These are phyloP conservation scores for Ustilago loliicola DNA, from an alignment of 1,284 basidiomycete species.

Conservation along the genomic window DNA sequence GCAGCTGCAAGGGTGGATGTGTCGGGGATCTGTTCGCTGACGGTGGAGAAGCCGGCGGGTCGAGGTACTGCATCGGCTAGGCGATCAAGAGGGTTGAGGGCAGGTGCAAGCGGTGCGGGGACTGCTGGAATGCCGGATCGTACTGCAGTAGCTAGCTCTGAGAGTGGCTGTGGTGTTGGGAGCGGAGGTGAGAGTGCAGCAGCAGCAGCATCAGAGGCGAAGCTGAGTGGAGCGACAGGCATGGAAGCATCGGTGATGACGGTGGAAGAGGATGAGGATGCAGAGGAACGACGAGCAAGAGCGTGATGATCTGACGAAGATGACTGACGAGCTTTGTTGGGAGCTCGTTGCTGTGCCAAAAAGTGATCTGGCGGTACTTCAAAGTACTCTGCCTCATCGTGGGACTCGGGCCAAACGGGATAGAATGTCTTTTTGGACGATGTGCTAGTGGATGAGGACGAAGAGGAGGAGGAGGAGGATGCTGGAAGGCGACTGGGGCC, in stretches of 20 bases:
- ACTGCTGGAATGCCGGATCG: conserved; percentile 35
- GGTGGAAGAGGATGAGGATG: conserved; percentile 19
- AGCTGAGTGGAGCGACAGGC: conserved; percentile 19
- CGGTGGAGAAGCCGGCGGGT: conserved; percentile 47
- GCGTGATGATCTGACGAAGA: conserved; percentile 16
- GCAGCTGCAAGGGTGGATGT: conserved; percentile 88
- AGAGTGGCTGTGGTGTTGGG: conserved; percentile 30
- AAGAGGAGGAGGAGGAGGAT: conserved; percentile 4
- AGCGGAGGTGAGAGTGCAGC: conserved; percentile 4
- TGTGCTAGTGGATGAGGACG: conserved; percentile 11
- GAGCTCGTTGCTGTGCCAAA: conserved; percentile 56
- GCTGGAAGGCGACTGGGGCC: conserved; percentile 4
- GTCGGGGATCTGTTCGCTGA: conserved; percentile 73
- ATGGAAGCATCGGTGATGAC: conserved; percentile 23
- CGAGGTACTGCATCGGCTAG: conserved; percentile 42
- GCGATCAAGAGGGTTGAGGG: conserved; percentile 20
- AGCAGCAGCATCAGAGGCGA: conserved; percentile 12
- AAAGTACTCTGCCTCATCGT: conserved; percentile 56
- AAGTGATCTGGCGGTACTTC: conserved; percentile 62
- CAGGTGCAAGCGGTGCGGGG: conserved; percentile 23
- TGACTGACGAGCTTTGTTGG: conserved; percentile 27
- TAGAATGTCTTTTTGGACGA: conserved; percentile 38
- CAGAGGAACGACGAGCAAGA: conserved; percentile 20
- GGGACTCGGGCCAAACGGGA: conserved; percentile 46
- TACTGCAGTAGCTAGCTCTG: conserved; percentile 49